A percentile compares a stretch with the other conserved stretches of the same genome.
These are phyloP conservation scores for Arthrocladium fulminans DNA, from an alignment of 2,329 filamentous ascomycete genomes.

Conservation along the genomic window DNA sequence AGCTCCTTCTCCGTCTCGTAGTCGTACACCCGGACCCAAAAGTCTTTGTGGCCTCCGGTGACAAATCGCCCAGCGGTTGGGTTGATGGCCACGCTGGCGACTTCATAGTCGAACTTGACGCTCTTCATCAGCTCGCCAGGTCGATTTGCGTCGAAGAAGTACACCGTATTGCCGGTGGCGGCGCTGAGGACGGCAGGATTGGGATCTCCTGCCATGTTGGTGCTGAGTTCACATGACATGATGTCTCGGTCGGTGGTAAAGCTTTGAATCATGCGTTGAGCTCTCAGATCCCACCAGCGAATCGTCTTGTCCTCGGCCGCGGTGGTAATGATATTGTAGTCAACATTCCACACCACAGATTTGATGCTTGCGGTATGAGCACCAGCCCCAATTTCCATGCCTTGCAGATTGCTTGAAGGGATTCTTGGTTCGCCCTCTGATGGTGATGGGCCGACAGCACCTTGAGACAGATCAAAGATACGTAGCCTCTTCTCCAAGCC, in stretches of 20 bases:
- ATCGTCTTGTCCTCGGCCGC: constrained; percentile 84
- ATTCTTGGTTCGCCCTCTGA: constrained; percentile 30
- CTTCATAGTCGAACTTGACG: constrained; percentile 69
- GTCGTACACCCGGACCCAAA: constrained; percentile 92
- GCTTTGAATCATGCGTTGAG: constrained; percentile 64
- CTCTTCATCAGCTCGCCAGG: constrained; percentile 68
- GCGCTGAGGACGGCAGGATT: constrained; percentile 72
- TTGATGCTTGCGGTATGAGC: constrained; percentile 85
- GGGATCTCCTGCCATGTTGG: constrained; percentile 53
- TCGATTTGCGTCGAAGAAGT: constrained; percentile 73
- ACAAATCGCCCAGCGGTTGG: constrained; percentile 72
- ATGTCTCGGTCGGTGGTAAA: constrained; percentile 75
- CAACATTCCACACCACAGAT: constrained; percentile 86
- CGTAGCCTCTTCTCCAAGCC: constrained; percentile 95
- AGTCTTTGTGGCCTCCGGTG: constrained; percentile 83
- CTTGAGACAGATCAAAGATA: constrained; percentile 68
- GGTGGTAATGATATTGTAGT: constrained; percentile 81
- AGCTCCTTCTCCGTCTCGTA: constrained; percentile 76
- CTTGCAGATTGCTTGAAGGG: constrained; percentile 30
- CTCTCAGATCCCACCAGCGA: constrained; percentile 86
- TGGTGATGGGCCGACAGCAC: constrained; percentile 36
- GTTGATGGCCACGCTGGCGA: constrained; percentile 85
- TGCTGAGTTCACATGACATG: constrained; percentile 82
- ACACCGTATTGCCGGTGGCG: constrained; percentile 86
- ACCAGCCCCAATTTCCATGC: constrained; percentile 70